Base-by-base conservation (phyloP, 805 yeast species). In the Trichomonascus vanleenenianus region DNA sequence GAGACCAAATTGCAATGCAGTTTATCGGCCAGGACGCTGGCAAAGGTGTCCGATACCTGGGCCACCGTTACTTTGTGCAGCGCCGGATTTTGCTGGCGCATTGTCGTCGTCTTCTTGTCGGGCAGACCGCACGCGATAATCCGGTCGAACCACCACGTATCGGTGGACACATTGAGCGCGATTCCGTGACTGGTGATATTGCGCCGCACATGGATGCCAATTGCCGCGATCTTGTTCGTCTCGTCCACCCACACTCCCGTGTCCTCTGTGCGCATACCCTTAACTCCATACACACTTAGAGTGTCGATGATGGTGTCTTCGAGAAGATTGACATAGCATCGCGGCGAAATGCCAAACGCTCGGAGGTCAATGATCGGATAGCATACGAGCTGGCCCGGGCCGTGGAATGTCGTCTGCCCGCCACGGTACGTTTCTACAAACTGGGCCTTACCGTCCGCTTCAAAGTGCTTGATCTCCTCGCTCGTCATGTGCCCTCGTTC, bases 391-490 rank as follows among this genome's bases (percentile, higher is more conserved):
- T 93, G 99, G 0, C 98, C 98, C 1, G 93, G 84, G 0, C 97
- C 97, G 66, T 93, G 99, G 71, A 85, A 93, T 0, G 98, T 93
- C 1, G 93, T 78, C 60, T 93, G 95, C 0, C 99, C 99, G 12
- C 99, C 99, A 50, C 99, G 70, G 44, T 79, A 79, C 0, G 93
- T 75, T 56, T 85, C 91, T n/a, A 81, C 74, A 57, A 78, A 85
- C 27, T 72, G 71, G 12, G 88, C 82, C 15, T 43, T 42, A 30
- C 55, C 66, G 51, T 30, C 48, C 4, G 55, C 59, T 15, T 43
- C 46, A 25, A 62, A 61, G 54, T 39, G 49, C 40, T 50, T 59
- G 50, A 39, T 50, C 43, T 58, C 64, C 2, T 50, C 56, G 3
- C 49, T 50, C 1, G 72, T 60, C 0, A 79, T 65, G 30, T 73